These are phyloP conservation scores for Neurospora africana DNA, from an alignment of 495 filamentous ascomycete genomes.

Conservation along the genomic window DNA sequence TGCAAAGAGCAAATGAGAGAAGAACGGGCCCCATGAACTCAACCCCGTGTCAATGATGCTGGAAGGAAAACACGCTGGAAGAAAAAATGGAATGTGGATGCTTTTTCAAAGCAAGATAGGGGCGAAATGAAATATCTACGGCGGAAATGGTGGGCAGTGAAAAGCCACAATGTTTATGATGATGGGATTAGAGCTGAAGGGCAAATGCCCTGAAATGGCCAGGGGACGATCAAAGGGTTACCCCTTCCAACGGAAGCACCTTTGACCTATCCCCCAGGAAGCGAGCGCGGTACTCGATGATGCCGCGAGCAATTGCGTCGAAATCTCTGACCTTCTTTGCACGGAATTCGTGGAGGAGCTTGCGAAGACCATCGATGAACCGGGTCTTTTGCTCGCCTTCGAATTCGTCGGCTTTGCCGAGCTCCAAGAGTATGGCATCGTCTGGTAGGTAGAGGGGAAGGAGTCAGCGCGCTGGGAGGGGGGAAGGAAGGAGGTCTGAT, in stretches of 20 bases:
- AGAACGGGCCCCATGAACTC: background rate
- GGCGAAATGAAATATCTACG: slow-evolving; percentile 10
- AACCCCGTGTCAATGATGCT: background rate
- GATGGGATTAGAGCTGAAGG: background rate
- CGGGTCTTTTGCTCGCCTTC: slow-evolving; percentile 55
- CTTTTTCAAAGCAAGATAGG: slow-evolving; percentile 2
- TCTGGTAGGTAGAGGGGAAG: slow-evolving; percentile 50
- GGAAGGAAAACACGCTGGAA: slow-evolving; percentile 7
- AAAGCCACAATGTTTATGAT: background rate
- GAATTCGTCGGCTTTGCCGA: slow-evolving; percentile 65
- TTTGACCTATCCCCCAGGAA: slow-evolving; percentile 43
- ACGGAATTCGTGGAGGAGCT: slow-evolving; percentile 66
- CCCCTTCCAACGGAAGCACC: slow-evolving; percentile 33
- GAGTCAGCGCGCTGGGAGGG: slow-evolving; percentile 45
- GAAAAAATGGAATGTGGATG: background rate
- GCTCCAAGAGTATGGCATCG: slow-evolving; percentile 74
- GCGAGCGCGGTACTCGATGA: slow-evolving; percentile 64
- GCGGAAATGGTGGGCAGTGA: slow-evolving; percentile 2
- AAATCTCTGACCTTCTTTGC: slow-evolving; percentile 69
- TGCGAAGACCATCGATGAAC: slow-evolving; percentile 66
- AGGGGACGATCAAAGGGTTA: slow-evolving; percentile 18
- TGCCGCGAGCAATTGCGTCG: slow-evolving; percentile 65
- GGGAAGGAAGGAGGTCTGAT: slow-evolving; percentile 14
- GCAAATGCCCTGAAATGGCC: background rate
- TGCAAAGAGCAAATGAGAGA: background rate